These are phyloP conservation scores for Bauhinia variegata DNA, from an alignment of 306 rosid genomes.

Conservation along the genomic window DNA sequence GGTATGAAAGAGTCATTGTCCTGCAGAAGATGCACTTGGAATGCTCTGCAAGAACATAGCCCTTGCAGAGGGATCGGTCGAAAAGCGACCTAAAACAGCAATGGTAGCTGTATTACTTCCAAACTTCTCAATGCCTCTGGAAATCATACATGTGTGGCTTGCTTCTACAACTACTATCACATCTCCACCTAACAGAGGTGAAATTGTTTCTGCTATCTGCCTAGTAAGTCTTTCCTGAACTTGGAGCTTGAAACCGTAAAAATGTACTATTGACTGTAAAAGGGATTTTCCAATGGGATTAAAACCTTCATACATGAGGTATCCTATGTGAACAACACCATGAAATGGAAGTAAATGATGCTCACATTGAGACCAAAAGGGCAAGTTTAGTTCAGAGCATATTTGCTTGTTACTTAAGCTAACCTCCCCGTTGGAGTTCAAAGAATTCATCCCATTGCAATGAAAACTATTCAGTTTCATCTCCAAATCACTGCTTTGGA, in stretches of 20 bases:
- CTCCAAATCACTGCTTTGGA: constrained; percentile 62
- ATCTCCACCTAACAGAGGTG: constrained; percentile 74
- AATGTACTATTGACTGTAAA: constrained; percentile 74
- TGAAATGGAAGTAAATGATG: constrained; percentile 96
- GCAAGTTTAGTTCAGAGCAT: constrained; percentile 60
- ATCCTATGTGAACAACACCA: constrained; percentile 90
- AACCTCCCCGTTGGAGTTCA: constrained; percentile 33
- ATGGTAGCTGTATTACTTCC: constrained; percentile 93
- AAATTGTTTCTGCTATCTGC: constrained; percentile 87
- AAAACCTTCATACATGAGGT: constrained; percentile 48
- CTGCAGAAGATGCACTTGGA: constrained; percentile 47
- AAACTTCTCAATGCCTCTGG: constrained; percentile 89
- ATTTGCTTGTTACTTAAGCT: constrained; percentile 44
- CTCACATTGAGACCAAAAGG: constrained; percentile 95
- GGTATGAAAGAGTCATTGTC: constrained; percentile 27
- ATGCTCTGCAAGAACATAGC: constrained; percentile 77
- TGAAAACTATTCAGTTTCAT: constrained; percentile 68
- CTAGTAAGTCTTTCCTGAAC: constrained; percentile 96
- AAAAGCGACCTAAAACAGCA: constrained; percentile 74
- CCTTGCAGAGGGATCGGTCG: constrained; percentile 60
- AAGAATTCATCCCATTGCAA: constrained; percentile 42
- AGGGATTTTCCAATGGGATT: constrained; percentile 64
- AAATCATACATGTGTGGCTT: constrained; percentile 92
- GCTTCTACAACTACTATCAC: constrained; percentile 94
- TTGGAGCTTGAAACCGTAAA: constrained; percentile 94